Conservation (phyloP, 1,284 basidiomycete genomes). For the Fomitopsis palustris region DNA sequence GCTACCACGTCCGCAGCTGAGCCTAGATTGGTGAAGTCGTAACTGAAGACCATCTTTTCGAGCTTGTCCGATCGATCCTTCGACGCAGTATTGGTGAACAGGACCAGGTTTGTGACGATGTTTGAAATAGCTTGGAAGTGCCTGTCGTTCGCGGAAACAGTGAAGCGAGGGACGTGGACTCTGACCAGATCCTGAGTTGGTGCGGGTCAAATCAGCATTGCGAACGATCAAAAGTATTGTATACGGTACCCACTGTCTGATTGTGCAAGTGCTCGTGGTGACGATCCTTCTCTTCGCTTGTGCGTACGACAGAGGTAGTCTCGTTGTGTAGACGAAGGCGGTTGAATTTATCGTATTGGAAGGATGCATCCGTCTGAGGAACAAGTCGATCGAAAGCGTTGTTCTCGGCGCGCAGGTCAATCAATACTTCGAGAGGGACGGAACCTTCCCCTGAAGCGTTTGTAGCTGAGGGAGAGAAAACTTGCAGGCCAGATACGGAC, state of each 20-base stretch:
- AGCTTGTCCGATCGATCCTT: constrained; percentile 74
- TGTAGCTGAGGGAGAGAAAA: constrained; percentile 72
- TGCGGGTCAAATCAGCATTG: neutral
- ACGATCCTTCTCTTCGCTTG: constrained; percentile 32
- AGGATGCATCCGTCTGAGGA: constrained; percentile 82
- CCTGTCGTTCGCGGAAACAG: constrained; percentile 83
- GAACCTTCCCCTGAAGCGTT: constrained; percentile 40
- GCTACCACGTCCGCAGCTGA: constrained; percentile 70
- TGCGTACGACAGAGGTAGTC: constrained; percentile 45
- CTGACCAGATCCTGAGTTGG: constrained; percentile 77
- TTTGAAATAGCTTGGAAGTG: constrained; percentile 90
- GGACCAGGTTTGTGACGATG: constrained; percentile 83
- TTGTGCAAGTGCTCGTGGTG: constrained; percentile 70
- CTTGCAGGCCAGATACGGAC: constrained; percentile 68
- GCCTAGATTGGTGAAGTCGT: constrained; percentile 83
- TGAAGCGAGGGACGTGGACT: constrained; percentile 81
- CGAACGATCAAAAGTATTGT: neutral
- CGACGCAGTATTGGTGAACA: constrained; percentile 87
- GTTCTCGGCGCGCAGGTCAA: constrained; percentile 82
- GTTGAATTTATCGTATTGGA: constrained; percentile 96
- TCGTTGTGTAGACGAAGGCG: constrained; percentile 80
- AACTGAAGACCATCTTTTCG: constrained; percentile 84
- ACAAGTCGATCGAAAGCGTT: constrained; percentile 87
- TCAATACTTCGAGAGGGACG: constrained; percentile 87
- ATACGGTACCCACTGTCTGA: constrained; percentile 59